Evolutionary conservation across 2,329 filamentous ascomycete species (phyloP).

Genomic region (Alternaria arborescens): DNA sequence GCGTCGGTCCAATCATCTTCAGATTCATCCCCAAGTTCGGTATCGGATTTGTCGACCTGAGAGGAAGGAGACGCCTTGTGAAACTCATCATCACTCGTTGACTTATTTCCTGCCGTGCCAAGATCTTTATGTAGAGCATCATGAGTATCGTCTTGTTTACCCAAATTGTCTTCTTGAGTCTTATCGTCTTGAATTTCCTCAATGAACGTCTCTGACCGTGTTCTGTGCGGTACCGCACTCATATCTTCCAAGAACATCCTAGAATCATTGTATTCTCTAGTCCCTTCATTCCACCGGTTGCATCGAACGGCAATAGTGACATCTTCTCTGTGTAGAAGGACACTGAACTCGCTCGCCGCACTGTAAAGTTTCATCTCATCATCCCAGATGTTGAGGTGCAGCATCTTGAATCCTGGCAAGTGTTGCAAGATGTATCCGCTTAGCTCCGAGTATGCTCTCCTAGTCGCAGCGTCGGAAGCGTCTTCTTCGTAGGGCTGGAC

Average conservation of each 20-base stretch:
- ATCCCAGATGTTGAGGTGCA: conserved; percentile 33
- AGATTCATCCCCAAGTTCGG: neutral
- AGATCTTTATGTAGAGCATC: neutral
- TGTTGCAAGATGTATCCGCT: conserved; percentile 24
- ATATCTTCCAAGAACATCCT: conserved; percentile 15
- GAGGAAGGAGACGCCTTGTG: neutral
- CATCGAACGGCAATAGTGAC: conserved; percentile 19
- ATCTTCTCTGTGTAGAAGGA: conserved; percentile 17
- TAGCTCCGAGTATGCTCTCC: conserved; percentile 31
- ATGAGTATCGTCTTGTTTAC: neutral
- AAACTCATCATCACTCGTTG: neutral
- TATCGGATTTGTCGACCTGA: neutral
- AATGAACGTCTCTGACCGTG: neutral
- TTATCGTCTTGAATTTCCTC: neutral
- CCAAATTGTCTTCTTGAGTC: neutral
- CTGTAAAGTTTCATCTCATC: conserved; percentile 8
- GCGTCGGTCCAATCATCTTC: conserved; percentile 21
- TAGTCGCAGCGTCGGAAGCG: conserved; percentile 15
- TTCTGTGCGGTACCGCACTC: neutral
- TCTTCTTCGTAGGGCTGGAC: conserved; percentile 44
- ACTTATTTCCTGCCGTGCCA: neutral
- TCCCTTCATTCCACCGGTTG: conserved; percentile 6
- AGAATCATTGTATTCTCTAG: conserved; percentile 10
- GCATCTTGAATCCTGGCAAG: conserved; percentile 23
- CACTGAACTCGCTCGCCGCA: conserved; percentile 19